A percentile compares a stretch with the other conserved stretches of the same genome.
Conservation (phyloP, 208 protist species). For the Leishmania arabica region DNA sequence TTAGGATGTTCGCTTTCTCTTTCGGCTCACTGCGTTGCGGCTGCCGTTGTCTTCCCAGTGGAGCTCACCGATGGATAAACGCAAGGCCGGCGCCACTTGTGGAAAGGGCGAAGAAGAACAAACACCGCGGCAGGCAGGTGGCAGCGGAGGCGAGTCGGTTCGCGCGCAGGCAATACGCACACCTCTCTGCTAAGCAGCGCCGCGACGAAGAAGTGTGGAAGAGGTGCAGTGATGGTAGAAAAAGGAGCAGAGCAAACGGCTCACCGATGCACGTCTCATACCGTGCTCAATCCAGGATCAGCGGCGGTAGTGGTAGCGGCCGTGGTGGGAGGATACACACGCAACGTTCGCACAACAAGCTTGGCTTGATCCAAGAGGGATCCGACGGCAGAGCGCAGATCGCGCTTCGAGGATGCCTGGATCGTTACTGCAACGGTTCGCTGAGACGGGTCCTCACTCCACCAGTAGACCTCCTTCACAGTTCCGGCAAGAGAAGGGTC, state of each 20-base stretch:
- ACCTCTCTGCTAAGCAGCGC: background rate
- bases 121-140: background rate
- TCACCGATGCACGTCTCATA: background rate
- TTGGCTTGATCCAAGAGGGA: conserved; percentile 54
- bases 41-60: background rate
- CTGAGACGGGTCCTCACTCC: conserved; percentile 38
- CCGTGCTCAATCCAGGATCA: background rate
- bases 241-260: background rate
- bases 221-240: background rate
- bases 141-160: background rate
- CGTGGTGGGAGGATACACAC: conserved; percentile 37
- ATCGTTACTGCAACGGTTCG: conserved; percentile 47
- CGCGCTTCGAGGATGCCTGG: conserved; percentile 24
- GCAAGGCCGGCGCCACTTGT: background rate
- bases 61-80: background rate
- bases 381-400: conserved; percentile 46
- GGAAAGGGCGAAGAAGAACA: background rate
- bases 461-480: conserved; percentile 43
- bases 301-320: background rate
- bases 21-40: background rate
- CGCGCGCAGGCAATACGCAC: background rate
- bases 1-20: background rate
- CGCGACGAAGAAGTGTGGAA: background rate
- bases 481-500: conserved; percentile 39
- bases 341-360: conserved; percentile 53